Evolutionary conservation across 768 basidiomycete genomes (phyloP).

Genomic region (Pleurotus giganteus): DNA sequence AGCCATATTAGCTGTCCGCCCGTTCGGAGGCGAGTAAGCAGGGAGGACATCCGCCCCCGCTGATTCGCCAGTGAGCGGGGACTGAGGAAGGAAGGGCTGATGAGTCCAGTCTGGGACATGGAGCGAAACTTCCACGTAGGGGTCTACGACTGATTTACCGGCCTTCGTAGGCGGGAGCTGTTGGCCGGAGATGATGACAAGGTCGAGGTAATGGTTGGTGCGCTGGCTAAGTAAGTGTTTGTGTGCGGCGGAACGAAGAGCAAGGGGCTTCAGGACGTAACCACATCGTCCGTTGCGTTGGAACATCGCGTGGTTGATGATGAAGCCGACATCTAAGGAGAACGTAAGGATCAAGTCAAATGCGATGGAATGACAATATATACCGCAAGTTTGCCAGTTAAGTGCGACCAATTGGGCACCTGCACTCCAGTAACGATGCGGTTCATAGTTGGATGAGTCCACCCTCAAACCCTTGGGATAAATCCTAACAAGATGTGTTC

Average conservation of each 20-base stretch:
- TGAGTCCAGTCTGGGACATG: constrained; percentile 76
- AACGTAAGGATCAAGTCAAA: background rate
- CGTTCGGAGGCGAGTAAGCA: constrained; percentile 5
- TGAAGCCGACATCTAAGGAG: constrained; percentile 74
- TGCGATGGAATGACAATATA: constrained; percentile 26
- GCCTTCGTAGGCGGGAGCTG: constrained; percentile 83
- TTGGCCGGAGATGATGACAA: constrained; percentile 82
- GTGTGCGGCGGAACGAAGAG: constrained; percentile 55
- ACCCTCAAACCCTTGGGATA: constrained; percentile 89
- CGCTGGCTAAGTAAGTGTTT: constrained; percentile 60
- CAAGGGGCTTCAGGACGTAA: constrained; percentile 86
- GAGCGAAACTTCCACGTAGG: constrained; percentile 75
- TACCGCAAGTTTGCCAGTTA: constrained; percentile 97
- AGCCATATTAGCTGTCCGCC: constrained; percentile 18
- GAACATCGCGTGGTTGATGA: constrained; percentile 97
- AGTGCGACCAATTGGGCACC: constrained; percentile 92
- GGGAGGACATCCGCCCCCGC: constrained; percentile 5
- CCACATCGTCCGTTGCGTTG: constrained; percentile 86
- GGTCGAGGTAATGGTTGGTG: constrained; percentile 60
- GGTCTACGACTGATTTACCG: constrained; percentile 60
- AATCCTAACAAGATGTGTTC: constrained; percentile 79
- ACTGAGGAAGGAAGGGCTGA: constrained; percentile 20
- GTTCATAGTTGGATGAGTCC: constrained; percentile 86
- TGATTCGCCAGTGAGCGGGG: constrained; percentile 9
- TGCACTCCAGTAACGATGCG: constrained; percentile 87